Conservation (phyloP, 345 rosid species). For the Ceriops zippeliana region DNA sequence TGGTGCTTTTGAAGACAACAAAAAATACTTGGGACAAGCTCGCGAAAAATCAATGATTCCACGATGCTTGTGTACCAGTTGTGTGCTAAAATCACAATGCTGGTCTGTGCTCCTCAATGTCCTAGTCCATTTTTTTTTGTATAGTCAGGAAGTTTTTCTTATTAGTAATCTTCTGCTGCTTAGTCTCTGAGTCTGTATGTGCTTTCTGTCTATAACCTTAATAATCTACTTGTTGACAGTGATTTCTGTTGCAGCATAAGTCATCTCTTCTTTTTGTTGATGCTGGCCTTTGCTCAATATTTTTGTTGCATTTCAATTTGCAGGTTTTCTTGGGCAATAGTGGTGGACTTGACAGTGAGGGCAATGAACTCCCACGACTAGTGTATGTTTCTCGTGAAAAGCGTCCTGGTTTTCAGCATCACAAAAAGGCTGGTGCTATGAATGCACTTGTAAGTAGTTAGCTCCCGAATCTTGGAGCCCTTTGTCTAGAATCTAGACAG, state of each 20-base stretch:
- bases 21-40: not conserved
- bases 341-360: slow-evolving; percentile 34
- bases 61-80: not conserved
- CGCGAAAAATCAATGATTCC: too few species aligned
- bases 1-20: not conserved
- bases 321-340: slow-evolving; percentile 36
- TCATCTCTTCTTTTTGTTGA: not conserved
- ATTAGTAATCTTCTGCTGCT: too few species aligned
- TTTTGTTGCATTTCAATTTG: not conserved
- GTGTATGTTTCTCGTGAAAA: slow-evolving; percentile 37
- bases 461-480: not conserved
- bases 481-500: not conserved
- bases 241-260: not conserved
- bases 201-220: not conserved
- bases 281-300: not conserved
- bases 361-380: slow-evolving; percentile 35
- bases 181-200: not conserved
- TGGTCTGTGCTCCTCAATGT: too few species aligned
- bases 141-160: too few species aligned
- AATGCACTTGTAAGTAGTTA: slow-evolving; percentile 33
- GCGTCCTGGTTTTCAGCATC: slow-evolving; percentile 37
- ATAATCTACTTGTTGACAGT: not conserved
- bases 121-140: too few species aligned
- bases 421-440: slow-evolving; percentile 39
- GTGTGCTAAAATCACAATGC: not conserved